Evolutionary conservation across 2,329 filamentous ascomycete genomes (phyloP).

Genomic region (Fusarium pseudoanthophilum): DNA sequence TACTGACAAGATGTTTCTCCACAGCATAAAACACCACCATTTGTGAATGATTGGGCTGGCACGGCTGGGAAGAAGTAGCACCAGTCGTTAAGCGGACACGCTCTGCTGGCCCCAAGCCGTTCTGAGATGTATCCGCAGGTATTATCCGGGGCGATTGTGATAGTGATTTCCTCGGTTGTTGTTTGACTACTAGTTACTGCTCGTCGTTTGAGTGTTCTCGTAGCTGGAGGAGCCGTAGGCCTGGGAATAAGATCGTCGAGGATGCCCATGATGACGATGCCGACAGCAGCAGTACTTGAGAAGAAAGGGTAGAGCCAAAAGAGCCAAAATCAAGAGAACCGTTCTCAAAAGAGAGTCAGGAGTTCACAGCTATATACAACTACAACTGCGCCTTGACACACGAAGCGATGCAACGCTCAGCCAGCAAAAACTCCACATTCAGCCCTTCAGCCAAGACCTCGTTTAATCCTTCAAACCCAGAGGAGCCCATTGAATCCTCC

Average conservation of each 20-base stretch:
- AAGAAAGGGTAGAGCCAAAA: not conserved
- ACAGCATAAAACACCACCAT: constrained; percentile 16
- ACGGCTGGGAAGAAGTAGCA: constrained; percentile 12
- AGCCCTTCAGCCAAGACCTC: not conserved
- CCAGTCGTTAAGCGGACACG: not conserved
- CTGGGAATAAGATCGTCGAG: not conserved
- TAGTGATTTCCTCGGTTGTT: not conserved
- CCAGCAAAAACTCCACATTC: not conserved
- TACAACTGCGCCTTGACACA: not conserved
- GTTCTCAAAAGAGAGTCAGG: not conserved
- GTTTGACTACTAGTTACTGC: not conserved
- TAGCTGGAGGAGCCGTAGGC: constrained; percentile 14
- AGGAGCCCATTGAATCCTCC: not conserved
- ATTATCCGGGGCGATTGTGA: constrained; percentile 8
- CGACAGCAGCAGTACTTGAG: not conserved
- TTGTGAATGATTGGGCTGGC: not conserved
- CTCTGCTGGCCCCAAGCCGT: constrained; percentile 8
- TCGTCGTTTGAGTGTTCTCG: constrained; percentile 3
- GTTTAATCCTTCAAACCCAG: not conserved
- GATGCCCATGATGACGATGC: not conserved
- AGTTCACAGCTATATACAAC: not conserved
- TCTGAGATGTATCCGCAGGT: constrained; percentile 25
- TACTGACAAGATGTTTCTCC: not conserved
- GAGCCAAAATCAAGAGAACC: not conserved
- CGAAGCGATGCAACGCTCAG: not conserved